These are phyloP conservation scores for Macrolepiota fuliginosa DNA, from an alignment of 768 basidiomycete species.

Conservation along the genomic window DNA sequence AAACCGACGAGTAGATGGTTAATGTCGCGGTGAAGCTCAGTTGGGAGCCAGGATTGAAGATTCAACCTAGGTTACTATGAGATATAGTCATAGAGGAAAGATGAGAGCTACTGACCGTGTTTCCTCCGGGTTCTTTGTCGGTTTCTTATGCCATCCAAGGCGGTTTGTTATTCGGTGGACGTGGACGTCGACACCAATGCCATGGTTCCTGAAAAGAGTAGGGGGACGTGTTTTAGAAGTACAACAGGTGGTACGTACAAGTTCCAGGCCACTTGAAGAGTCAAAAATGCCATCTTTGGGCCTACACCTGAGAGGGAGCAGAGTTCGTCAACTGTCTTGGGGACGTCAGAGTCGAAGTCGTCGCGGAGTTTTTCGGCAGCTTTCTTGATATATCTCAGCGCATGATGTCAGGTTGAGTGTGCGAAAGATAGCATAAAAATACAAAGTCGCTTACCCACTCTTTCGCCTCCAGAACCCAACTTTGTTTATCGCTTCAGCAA, in stretches of 20 bases:
- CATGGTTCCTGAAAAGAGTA: constrained; percentile 58
- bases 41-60: constrained; percentile 82
- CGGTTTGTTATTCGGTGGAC: constrained; percentile 95
- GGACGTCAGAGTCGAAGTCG: constrained; percentile 80
- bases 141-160: constrained; percentile 86
- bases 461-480: constrained; percentile 94
- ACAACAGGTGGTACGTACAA: constrained; percentile 43
- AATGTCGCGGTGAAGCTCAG: constrained; percentile 68
- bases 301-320: constrained; percentile 90
- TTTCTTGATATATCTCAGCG: constrained; percentile 68
- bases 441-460: constrained; percentile 53
- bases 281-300: constrained; percentile 93
- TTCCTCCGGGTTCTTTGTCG: constrained; percentile 84
- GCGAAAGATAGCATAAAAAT: background rate
- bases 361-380: constrained; percentile 68
- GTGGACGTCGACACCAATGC: constrained; percentile 96
- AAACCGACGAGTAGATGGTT: constrained; percentile 84
- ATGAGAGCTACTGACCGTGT: constrained; percentile 54
- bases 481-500: constrained; percentile 78
- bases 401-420: background rate
- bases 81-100: background rate
- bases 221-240: background rate
- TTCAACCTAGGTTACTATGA: constrained; percentile 48
- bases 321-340: constrained; percentile 84
- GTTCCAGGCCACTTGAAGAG: constrained; percentile 83